Evolutionary conservation across 352 stramenopile species (phyloP).

Genomic region (Phytophthora nicotianae): DNA sequence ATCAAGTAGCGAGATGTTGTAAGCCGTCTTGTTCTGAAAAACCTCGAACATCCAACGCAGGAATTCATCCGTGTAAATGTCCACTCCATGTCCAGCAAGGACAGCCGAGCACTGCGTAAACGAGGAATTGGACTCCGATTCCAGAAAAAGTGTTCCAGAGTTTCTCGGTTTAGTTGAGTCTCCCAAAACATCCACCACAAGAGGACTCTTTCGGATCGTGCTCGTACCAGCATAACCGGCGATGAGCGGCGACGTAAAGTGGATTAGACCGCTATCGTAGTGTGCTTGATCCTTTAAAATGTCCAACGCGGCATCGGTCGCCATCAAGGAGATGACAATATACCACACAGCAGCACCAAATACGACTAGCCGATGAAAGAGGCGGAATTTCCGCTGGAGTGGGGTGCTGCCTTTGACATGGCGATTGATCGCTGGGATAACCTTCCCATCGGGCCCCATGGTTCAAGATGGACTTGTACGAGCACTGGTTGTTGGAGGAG

Average conservation of each 20-base stretch:
- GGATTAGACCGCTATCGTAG: constrained; percentile 12
- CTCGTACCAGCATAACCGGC: constrained; percentile 29
- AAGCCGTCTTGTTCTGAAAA: constrained; percentile 38
- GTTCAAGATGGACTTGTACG: neutral
- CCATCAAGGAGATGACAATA: constrained; percentile 38
- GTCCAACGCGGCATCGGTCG: constrained; percentile 20
- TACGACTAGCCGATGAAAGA: constrained; percentile 24
- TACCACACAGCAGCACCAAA: constrained; percentile 36
- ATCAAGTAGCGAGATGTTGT: constrained; percentile 42
- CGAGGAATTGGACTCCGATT: constrained; percentile 26
- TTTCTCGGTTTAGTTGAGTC: constrained; percentile 34
- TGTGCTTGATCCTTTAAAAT: constrained; percentile 32
- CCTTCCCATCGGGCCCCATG: constrained; percentile 29
- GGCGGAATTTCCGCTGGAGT: constrained; percentile 22
- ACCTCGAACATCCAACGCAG: constrained; percentile 37
- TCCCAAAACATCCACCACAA: constrained; percentile 32
- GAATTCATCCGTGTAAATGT: constrained; percentile 40
- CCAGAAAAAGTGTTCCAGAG: constrained; percentile 42
- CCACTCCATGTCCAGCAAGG: constrained; percentile 2
- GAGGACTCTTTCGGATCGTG: constrained; percentile 37
- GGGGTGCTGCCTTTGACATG: constrained; percentile 17
- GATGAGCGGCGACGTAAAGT: constrained; percentile 29
- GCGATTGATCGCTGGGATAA: constrained; percentile 4
- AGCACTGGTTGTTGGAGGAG: neutral
- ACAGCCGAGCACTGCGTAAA: constrained; percentile 17